Base-by-base conservation (phyloP, 2,329 filamentous ascomycete genomes). In the Penicillium hesseltinei region DNA sequence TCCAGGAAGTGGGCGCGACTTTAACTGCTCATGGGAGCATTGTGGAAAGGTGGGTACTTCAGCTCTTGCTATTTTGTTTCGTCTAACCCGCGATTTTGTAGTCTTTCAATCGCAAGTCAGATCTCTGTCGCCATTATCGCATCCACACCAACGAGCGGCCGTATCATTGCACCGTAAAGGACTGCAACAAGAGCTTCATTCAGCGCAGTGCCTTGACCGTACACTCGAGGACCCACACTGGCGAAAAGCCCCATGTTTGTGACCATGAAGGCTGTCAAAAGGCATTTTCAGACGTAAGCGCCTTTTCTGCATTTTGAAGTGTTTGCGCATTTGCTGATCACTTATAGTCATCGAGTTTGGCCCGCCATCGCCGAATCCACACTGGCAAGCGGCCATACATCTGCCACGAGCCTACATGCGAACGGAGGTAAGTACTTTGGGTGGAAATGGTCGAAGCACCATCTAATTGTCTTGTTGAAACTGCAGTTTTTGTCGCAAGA, bases 61-160 rank as follows among this genome's bases (percentile, higher is more conserved):
- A 33, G 40, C 33, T 48, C 19, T 33, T 43, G 17, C 15, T 33
- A 23, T 11, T 50, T 33, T 23, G 6, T 49, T 47, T n/a, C 27
- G 10, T n/a, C 42, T 54, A 36, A 51, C 38, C 31, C 40, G 51
- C 31, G 55, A 25, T 58, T 43, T 38, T 25, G 47, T 62, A 79
- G 77, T 77, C 76, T 6, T 79, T 79, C 71, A 79, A 79, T 71
- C 75, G 77, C 68, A 79, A 79, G 58, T 79, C 77, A 23, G 77
- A 79, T 66, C 72, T 79, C 40, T 75, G 75, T 63, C 71, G 77
- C 59, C 77, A 79, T 62, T 77, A 75, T 63, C 75, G 77, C 55
- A 79, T 79, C 66, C 77, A 79, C 55, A 79, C 77, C 62, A 79
- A 79, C 62, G 77, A 79, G 61, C 74, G 77, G 47, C 77, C 77